Conservation (phyloP, 495 filamentous ascomycete species). For the Neurospora sp. region DNA sequence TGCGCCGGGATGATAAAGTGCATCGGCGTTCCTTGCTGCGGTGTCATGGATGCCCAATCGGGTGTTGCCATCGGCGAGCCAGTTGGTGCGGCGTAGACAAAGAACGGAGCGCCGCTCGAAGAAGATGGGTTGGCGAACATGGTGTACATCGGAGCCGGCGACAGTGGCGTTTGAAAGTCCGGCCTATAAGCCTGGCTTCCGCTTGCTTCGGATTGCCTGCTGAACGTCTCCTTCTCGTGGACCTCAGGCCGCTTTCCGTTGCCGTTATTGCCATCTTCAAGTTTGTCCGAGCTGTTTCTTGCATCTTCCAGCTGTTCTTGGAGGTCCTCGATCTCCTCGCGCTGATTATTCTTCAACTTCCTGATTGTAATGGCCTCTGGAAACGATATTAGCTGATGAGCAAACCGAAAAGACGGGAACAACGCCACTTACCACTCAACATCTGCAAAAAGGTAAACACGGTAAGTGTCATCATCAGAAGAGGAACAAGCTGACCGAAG, state of each 20-base stretch:
- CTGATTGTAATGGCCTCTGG: not conserved
- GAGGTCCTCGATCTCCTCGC: not conserved
- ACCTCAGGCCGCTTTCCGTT: not conserved
- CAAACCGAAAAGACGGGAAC: not conserved
- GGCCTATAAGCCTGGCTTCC: not conserved
- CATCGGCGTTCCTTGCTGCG: not conserved
- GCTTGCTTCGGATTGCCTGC: not conserved
- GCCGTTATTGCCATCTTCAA: not conserved
- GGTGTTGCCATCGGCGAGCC: not conserved
- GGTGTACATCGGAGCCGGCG: not conserved
- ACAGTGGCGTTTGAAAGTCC: not conserved
- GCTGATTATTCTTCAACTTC: not conserved
- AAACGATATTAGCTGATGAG: not conserved
- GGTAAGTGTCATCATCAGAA: constrained; percentile 19
- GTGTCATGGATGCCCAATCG: not conserved
- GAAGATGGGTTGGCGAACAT: not conserved
- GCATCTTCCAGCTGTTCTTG: not conserved
- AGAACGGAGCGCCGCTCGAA: not conserved
- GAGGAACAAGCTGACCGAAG: constrained; percentile 29
- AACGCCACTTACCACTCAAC: constrained; percentile 17
- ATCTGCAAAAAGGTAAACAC: constrained; percentile 23
- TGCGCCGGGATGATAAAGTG: not conserved
- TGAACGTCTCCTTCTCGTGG: not conserved
- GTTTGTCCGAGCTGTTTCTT: not conserved
- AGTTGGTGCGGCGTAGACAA: not conserved